Conservation (phyloP, 768 basidiomycete genomes). For the Lentinula edodes region DNA sequence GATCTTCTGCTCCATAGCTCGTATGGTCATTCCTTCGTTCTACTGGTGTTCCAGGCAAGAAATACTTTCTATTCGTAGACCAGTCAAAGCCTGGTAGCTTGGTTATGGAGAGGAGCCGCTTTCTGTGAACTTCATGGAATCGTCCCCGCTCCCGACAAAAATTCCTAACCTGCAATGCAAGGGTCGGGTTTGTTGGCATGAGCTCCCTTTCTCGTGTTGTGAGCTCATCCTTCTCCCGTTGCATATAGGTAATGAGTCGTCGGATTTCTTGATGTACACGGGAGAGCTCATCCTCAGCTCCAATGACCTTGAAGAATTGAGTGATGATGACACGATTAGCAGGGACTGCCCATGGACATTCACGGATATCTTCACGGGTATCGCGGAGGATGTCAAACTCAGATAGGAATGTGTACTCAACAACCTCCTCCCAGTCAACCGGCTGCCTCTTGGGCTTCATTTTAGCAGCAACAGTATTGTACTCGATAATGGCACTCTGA, state of each 20-base stretch:
- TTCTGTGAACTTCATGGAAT: background rate
- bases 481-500: slow-evolving; percentile 4
- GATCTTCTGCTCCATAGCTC: too few relatives aligned
- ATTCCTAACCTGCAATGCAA: background rate
- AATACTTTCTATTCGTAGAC: too few relatives aligned
- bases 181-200: background rate
- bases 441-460: slow-evolving; percentile 9
- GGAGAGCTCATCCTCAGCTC: too few relatives aligned
- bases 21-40: too few relatives aligned
- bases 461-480: slow-evolving; percentile 9
- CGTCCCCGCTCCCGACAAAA: background rate
- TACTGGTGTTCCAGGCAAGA: too few relatives aligned
- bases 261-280: too few relatives aligned
- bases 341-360: too few relatives aligned
- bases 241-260: background rate
- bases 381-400: too few relatives aligned
- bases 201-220: background rate
- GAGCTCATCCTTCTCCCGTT: slow-evolving; percentile 8
- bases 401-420: too few relatives aligned
- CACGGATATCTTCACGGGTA: too few relatives aligned
- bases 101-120: background rate
- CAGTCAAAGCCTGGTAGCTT: background rate
- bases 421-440: background rate
- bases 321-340: too few relatives aligned
- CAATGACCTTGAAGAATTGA: too few relatives aligned